Evolutionary conservation across 1,139 yeast genomes (phyloP).

Genomic region (Geotrichum reessii): DNA sequence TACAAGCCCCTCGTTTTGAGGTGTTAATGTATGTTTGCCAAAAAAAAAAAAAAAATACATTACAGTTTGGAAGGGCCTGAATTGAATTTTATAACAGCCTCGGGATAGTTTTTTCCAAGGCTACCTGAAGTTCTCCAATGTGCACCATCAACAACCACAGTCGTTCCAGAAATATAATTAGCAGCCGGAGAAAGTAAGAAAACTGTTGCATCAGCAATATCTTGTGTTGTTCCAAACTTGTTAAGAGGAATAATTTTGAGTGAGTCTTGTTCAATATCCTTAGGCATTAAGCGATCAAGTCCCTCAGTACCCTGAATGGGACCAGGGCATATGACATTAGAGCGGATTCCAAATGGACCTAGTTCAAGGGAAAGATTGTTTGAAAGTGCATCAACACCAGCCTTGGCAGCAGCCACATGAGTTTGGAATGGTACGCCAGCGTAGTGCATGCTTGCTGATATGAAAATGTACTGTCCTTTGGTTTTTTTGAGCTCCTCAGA

Average conservation of each 20-base stretch:
- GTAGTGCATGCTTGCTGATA: slow-evolving; percentile 82
- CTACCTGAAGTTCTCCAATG: slow-evolving; percentile 60
- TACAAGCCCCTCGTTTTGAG: not conserved
- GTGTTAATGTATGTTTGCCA: too few species aligned
- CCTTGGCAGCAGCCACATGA: slow-evolving; percentile 91
- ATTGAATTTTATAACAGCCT: slow-evolving; percentile 5
- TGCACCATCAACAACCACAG: slow-evolving; percentile 84
- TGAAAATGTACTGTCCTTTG: slow-evolving; percentile 67
- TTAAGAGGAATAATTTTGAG: slow-evolving; percentile 61
- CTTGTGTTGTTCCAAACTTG: slow-evolving; percentile 65
- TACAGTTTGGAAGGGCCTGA: slow-evolving; percentile 10
- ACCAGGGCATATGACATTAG: slow-evolving; percentile 85
- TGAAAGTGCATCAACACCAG: slow-evolving; percentile 83
- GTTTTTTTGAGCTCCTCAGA: slow-evolving; percentile 56
- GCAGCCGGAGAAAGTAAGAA: slow-evolving; percentile 81
- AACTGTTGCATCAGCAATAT: slow-evolving; percentile 85
- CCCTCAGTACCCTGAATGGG: slow-evolving; percentile 82
- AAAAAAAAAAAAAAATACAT: not conserved
- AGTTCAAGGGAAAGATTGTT: slow-evolving; percentile 79
- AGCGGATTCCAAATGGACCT: slow-evolving; percentile 79
- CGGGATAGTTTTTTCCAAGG: slow-evolving; percentile 19
- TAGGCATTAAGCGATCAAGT: slow-evolving; percentile 47
- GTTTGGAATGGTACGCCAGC: slow-evolving; percentile 80
- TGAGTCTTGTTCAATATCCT: slow-evolving; percentile 39
- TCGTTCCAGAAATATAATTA: slow-evolving; percentile 67